Conservation (phyloP, 2,329 filamentous ascomycete species). For the Pseudonectria foliicola region DNA sequence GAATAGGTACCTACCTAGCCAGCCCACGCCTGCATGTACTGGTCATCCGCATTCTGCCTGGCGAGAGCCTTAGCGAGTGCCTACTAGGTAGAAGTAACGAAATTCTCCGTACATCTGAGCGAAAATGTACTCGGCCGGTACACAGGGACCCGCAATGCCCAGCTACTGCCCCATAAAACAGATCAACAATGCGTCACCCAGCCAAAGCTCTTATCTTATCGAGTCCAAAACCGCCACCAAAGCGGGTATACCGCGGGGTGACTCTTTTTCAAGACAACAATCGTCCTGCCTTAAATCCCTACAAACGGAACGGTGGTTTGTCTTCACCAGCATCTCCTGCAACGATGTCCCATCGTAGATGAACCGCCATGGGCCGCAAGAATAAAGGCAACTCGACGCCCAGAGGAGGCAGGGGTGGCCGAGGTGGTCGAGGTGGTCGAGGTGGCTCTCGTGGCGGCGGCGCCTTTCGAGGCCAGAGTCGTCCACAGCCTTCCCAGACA, state of each 20-base stretch:
- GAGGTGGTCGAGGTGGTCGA: constrained; percentile 12
- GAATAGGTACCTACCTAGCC: too few relatives aligned
- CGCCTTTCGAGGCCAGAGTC: constrained; percentile 3
- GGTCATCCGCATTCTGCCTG: too few relatives aligned
- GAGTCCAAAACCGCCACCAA: constrained; percentile 1
- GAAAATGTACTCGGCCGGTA: too few relatives aligned
- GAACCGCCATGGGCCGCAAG: constrained; percentile 15
- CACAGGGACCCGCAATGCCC: too few relatives aligned
- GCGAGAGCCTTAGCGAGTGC: too few relatives aligned
- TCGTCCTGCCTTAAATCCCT: too few relatives aligned
- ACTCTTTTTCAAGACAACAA: constrained; percentile 3
- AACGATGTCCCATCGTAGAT: not conserved
- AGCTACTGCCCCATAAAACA: too few relatives aligned
- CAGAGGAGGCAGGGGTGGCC: constrained; percentile 12
- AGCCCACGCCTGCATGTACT: too few relatives aligned
- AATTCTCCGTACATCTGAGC: too few relatives aligned
- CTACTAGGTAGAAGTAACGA: too few relatives aligned
- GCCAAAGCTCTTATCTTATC: constrained; percentile 3
- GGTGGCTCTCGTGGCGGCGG: constrained; percentile 5
- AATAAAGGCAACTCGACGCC: constrained; percentile 16
- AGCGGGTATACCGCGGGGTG: constrained; percentile 4
- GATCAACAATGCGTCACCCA: too few relatives aligned
- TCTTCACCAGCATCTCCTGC: not conserved
- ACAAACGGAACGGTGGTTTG: too few relatives aligned
- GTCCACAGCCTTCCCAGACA: constrained; percentile 2